Conservation (phyloP, 2,329 filamentous ascomycete species). For the Aspergillus phoenicis region DNA sequence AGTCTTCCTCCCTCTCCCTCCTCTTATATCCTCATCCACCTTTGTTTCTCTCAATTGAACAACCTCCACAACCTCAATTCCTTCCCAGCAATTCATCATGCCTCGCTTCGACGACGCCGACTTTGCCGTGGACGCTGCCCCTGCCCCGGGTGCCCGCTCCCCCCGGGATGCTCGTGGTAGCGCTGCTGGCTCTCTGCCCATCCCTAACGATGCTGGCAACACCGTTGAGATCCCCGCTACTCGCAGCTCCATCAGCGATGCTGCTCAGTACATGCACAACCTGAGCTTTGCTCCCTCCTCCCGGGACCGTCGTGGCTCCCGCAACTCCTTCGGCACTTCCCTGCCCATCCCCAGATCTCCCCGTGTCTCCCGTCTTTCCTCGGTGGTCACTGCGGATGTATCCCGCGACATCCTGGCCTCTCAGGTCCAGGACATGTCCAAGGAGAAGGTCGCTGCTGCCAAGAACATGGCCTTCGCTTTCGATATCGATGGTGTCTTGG, state of each 20-base stretch:
- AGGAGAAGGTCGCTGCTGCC: constrained; percentile 66
- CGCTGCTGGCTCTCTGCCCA: constrained; percentile 35
- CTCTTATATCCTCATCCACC: not conserved
- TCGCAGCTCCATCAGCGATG: constrained; percentile 68
- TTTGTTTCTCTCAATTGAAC: not conserved
- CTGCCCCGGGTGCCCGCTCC: constrained; percentile 25
- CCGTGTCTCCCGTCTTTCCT: constrained; percentile 68
- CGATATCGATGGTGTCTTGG: constrained; percentile 68
- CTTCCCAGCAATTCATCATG: constrained; percentile 50
- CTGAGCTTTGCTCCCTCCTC: constrained; percentile 68
- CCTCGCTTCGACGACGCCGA: constrained; percentile 62
- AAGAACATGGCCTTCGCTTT: constrained; percentile 85
- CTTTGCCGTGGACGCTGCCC: constrained; percentile 47
- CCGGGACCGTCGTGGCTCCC: constrained; percentile 67
- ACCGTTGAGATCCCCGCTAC: constrained; percentile 71
- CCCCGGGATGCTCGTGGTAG: constrained; percentile 32
- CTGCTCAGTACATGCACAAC: constrained; percentile 71
- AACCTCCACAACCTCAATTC: not conserved
- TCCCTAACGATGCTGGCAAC: constrained; percentile 51
- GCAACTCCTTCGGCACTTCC: constrained; percentile 74
- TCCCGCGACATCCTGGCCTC: constrained; percentile 68
- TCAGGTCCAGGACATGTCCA: constrained; percentile 68
- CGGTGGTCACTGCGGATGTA: constrained; percentile 57
- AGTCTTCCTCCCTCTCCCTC: constrained; percentile 2
- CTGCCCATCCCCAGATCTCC: constrained; percentile 73